Evolutionary conservation across 2,329 filamentous ascomycete species (phyloP), one percentile per base, ranked within the genome.

Genomic region (Paecilomyces formosus): DNA sequence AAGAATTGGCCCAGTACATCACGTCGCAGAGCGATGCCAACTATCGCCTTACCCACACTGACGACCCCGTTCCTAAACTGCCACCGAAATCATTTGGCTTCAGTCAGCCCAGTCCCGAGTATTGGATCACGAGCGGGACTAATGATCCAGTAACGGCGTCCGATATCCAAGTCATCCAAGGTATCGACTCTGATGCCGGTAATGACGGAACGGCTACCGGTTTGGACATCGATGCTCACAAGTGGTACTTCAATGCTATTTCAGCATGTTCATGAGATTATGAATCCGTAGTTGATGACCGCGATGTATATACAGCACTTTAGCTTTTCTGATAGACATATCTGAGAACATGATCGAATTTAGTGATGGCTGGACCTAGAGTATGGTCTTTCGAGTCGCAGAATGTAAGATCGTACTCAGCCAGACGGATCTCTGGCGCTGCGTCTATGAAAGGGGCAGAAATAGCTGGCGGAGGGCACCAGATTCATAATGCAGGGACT

Each of bases 51-150:
- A 77, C 74, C 0, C 75, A 76, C 57, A 65, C 65, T 1, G 62
- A 74, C 26, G 75, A 77, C 54, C 63, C 72, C 11, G 72, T 77
- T 2, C 74, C 75, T 28, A 71, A 72, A 21, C 55, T 77, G 13
- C 75, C 75, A 0, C 72, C 72, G 1, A 63, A 63, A n/a, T 22
- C 45, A 4, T 60, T 69, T 11, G 72, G 71, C 1, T 77, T 66
- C 57, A 66, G 64, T 21, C 74, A 77, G 54, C 61, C 67, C n/a
- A 73, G 70, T 26, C 74, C 74, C 0, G 74, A 77, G 61, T 77
- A 74, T 60, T 77, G 73, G 73, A 73, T 77, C 55, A 74, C 70
- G 11, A 70, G 67, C 22, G 66, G 61, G 4, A 63, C 68, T 49
- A 54, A 64, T n/a, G 65, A 55, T 21, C 57, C 65, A 1, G 72